Conservation (phyloP, 2,329 filamentous ascomycete genomes). For the Bipolaris cookei region DNA sequence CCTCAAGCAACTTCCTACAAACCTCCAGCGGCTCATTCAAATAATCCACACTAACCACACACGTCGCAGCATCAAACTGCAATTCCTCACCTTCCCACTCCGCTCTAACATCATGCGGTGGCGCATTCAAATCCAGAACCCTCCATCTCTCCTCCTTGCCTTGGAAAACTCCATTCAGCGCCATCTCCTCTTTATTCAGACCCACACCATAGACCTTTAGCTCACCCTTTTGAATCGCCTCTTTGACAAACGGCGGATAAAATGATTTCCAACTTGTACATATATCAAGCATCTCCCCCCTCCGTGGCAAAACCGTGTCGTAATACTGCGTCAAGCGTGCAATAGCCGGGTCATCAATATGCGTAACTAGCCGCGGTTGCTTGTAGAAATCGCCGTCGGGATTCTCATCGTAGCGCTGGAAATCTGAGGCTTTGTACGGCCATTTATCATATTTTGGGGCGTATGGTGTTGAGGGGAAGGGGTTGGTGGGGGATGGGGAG, state of each 20-base stretch:
- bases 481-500: not conserved
- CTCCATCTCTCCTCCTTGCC: constrained; percentile 38
- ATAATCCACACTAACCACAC: constrained; percentile 61
- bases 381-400: constrained; percentile 50
- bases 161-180: constrained; percentile 46
- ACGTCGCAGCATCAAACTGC: constrained; percentile 55
- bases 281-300: constrained; percentile 56
- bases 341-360: constrained; percentile 61
- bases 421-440: constrained; percentile 41
- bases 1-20: constrained; percentile 50
- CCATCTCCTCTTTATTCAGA: constrained; percentile 57
- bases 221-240: constrained; percentile 39
- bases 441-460: constrained; percentile 27
- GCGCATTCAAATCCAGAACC: constrained; percentile 53
- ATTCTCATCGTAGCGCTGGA: constrained; percentile 48
- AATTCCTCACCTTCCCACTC: constrained; percentile 15
- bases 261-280: constrained; percentile 60
- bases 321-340: constrained; percentile 56
- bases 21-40: constrained; percentile 56
- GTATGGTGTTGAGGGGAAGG: constrained; percentile 24
- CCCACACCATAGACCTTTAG: constrained; percentile 57
- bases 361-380: constrained; percentile 58
- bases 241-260: constrained; percentile 48
- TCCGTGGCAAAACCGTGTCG: constrained; percentile 49
- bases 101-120: constrained; percentile 38